Percentiles rank a stretch among this genome's conserved stretches.
These are phyloP conservation scores for Vigna unguiculata DNA, from an alignment of 306 rosid genomes.

Conservation along the genomic window DNA sequence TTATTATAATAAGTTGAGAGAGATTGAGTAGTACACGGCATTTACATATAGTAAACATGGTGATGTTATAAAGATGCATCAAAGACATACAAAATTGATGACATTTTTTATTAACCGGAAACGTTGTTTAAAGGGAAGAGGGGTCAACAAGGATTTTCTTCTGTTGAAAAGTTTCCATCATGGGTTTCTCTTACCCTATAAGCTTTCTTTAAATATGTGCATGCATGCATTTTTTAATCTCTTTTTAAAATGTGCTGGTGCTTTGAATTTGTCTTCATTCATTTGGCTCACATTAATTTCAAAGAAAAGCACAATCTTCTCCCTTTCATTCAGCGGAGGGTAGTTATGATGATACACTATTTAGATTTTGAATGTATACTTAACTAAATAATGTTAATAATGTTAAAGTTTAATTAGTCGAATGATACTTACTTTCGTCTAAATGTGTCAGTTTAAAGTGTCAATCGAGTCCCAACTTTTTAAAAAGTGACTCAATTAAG, in stretches of 20 bases:
- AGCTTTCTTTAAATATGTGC: constrained; percentile 40
- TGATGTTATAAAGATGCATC: constrained; percentile 34
- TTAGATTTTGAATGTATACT: background rate
- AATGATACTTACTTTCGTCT: too few relatives aligned
- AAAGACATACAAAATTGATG: constrained; percentile 33
- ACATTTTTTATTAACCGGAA: constrained; percentile 1
- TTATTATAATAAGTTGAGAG: background rate
- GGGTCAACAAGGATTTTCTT: constrained; percentile 40
- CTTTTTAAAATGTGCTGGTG: constrained; percentile 11
- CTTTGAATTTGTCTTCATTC: constrained; percentile 37
- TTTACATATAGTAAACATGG: constrained; percentile 7
- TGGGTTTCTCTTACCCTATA: constrained; percentile 33
- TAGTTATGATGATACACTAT: constrained; percentile 8
- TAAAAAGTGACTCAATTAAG: too few relatives aligned
- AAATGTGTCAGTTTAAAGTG: too few relatives aligned
- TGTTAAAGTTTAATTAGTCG: too few relatives aligned
- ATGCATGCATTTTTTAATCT: constrained; percentile 28
- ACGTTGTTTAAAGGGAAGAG: constrained; percentile 25
- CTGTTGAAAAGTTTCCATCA: constrained; percentile 27
- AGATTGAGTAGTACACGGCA: constrained; percentile 44
- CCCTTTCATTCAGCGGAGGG: background rate
- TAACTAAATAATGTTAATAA: background rate
- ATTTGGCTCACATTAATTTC: constrained; percentile 30
- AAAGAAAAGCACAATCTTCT: background rate
- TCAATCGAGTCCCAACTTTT: too few relatives aligned